A percentile compares a stretch with the other conserved stretches of the same genome.
These are phyloP conservation scores for Cyberlindnera mycetangii DNA, from an alignment of 805 yeast species.

Conservation along the genomic window DNA sequence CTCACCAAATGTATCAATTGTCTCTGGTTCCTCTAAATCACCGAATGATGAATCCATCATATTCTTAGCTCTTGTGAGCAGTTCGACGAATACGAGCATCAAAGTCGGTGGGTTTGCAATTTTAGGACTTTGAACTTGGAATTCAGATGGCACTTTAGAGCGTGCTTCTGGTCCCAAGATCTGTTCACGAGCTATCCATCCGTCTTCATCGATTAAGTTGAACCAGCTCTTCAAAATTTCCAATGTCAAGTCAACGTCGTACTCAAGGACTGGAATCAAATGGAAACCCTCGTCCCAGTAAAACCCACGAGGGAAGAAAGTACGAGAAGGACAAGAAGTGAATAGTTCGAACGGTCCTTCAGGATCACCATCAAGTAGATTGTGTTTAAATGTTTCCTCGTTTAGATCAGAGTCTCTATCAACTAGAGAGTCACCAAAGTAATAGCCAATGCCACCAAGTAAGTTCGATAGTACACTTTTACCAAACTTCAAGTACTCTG, in stretches of 20 bases:
- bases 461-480: slow-evolving; percentile 78
- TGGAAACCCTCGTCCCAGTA: slow-evolving; percentile 99
- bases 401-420: slow-evolving; percentile 68
- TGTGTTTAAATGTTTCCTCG: slow-evolving; percentile 63
- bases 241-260: slow-evolving; percentile 77
- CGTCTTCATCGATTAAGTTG: slow-evolving; percentile 76
- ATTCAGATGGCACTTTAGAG: slow-evolving; percentile 79
- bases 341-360: slow-evolving; percentile 82
- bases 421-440: slow-evolving; percentile 78
- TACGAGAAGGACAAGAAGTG: slow-evolving; percentile 85
- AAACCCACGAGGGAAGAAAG: slow-evolving; percentile 94
- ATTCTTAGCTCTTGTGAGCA: slow-evolving; percentile 44
- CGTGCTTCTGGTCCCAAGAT: slow-evolving; percentile 91
- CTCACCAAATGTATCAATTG: slow-evolving; percentile 26
- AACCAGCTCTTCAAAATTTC: slow-evolving; percentile 90
- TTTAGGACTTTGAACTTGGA: slow-evolving; percentile 80
- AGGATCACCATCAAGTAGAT: slow-evolving; percentile 44
- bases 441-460: slow-evolving; percentile 87
- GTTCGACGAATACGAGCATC: slow-evolving; percentile 64
- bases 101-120: slow-evolving; percentile 96
- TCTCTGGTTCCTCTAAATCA: slow-evolving; percentile 32
- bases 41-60: slow-evolving; percentile 19
- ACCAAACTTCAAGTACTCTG: slow-evolving; percentile 54
- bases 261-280: slow-evolving; percentile 73
- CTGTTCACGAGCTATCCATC: slow-evolving; percentile 97